A percentile compares a stretch with the other conserved stretches of the same genome.
Evolutionary conservation across 495 filamentous ascomycete species (phyloP).

Genomic region (Aspergillus ellipticus): DNA sequence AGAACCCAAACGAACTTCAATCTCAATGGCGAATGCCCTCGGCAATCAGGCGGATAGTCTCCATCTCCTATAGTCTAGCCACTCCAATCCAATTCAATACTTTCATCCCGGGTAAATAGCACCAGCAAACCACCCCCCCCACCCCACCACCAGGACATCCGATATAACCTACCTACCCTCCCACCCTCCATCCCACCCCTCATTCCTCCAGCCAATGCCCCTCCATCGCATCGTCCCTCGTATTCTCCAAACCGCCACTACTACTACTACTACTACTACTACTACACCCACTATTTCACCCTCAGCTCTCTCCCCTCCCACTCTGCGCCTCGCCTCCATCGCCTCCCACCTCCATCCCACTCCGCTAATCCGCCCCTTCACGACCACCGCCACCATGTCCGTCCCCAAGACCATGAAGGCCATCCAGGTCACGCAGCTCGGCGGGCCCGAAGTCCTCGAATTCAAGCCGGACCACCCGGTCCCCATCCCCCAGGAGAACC

Average conservation of each 20-base stretch:
- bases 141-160: too few species aligned
- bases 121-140: neutral
- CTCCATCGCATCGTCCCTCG: constrained; percentile 4
- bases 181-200: constrained; percentile 3
- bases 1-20: neutral
- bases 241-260: constrained; percentile 6
- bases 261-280: neutral
- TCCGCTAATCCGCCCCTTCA: neutral
- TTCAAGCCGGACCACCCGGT: constrained; percentile 73
- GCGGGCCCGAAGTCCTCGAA: constrained; percentile 74
- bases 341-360: constrained; percentile 19
- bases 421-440: constrained; percentile 68
- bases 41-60: neutral
- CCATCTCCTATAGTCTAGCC: too few species aligned
- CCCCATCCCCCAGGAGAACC: constrained; percentile 62
- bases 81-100: too few species aligned
- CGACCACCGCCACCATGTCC: constrained; percentile 31
- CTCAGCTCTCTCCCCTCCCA: constrained; percentile 4
- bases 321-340: constrained; percentile 22
- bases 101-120: too few species aligned
- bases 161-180: neutral
- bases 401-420: constrained; percentile 70
- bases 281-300: neutral
- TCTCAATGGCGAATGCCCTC: neutral
- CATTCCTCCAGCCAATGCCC: constrained; percentile 9